These are phyloP conservation scores for Nidula niveotomentosa DNA, from an alignment of 1,284 basidiomycete genomes.

Conservation along the genomic window DNA sequence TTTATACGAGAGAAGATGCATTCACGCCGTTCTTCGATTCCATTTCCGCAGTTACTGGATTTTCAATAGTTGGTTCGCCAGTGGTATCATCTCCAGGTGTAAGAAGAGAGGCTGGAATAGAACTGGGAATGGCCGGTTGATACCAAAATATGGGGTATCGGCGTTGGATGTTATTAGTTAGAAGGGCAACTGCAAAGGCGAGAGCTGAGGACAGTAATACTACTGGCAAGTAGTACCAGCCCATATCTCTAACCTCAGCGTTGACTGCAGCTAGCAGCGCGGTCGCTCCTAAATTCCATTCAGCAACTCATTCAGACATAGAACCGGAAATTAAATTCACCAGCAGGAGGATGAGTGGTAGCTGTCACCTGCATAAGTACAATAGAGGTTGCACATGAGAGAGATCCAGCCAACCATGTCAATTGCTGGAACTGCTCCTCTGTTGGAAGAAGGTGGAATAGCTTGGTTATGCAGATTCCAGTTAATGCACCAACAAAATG, in stretches of 20 bases:
- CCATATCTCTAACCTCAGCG: slow-evolving; percentile 41
- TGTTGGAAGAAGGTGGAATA: slow-evolving; percentile 47
- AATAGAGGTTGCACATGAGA: slow-evolving; percentile 49
- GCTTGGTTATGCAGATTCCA: slow-evolving; percentile 55
- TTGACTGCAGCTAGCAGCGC: slow-evolving; percentile 48
- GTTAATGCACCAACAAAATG: slow-evolving; percentile 55
- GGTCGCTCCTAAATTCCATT: slow-evolving; percentile 28
- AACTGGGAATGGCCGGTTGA: slow-evolving; percentile 17
- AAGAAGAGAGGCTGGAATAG: too few species aligned
- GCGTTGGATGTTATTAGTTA: slow-evolving; percentile 60
- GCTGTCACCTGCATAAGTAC: slow-evolving; percentile 56
- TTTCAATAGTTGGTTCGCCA: too few species aligned
- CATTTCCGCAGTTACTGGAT: too few species aligned
- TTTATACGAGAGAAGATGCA: too few species aligned
- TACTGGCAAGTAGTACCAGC: slow-evolving; percentile 62
- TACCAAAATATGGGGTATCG: slow-evolving; percentile 58
- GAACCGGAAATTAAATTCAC: slow-evolving; percentile 20
- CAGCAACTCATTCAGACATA: neutral
- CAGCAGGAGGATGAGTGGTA: slow-evolving; percentile 64
- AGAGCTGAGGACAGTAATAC: slow-evolving; percentile 53
- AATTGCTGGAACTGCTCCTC: slow-evolving; percentile 44
- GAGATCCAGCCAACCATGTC: slow-evolving; percentile 55
- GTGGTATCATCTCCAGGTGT: too few species aligned
- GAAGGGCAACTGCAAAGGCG: slow-evolving; percentile 47
- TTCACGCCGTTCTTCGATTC: too few species aligned